Evolutionary conservation across 1,284 basidiomycete species (phyloP).

Genomic region (Apiotrichum veenhuisii): DNA sequence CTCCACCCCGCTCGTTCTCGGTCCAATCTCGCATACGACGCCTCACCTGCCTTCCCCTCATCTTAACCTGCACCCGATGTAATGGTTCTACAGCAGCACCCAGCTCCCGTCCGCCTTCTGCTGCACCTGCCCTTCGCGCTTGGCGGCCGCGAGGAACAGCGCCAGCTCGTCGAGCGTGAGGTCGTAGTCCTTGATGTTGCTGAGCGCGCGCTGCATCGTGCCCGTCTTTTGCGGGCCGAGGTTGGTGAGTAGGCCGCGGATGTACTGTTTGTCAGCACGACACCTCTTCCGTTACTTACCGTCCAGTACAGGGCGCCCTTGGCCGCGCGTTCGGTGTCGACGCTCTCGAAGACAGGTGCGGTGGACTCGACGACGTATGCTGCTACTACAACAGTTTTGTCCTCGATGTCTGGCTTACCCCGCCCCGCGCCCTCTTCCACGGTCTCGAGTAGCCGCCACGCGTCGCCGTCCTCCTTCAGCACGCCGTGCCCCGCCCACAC

Average conservation of each 20-base stretch:
- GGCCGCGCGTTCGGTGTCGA: slow-evolving; percentile 3
- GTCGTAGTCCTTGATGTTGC: slow-evolving; percentile 70
- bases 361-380: background rate
- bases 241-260: slow-evolving; percentile 80
- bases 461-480: slow-evolving; percentile 43
- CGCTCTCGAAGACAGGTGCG: background rate
- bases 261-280: slow-evolving; percentile 58
- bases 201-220: slow-evolving; percentile 76
- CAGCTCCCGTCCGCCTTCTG: slow-evolving; percentile 65
- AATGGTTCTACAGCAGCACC: slow-evolving; percentile 50
- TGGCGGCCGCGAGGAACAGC: slow-evolving; percentile 70
- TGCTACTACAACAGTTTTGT: background rate
- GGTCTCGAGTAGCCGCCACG: slow-evolving; percentile 12
- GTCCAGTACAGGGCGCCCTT: slow-evolving; percentile 64
- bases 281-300: slow-evolving; percentile 55
- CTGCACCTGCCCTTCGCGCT: slow-evolving; percentile 68
- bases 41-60: too few species aligned
- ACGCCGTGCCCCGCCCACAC: slow-evolving; percentile 83
- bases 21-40: too few species aligned
- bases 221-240: slow-evolving; percentile 67
- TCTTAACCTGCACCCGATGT: too few species aligned
- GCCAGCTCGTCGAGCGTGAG: slow-evolving; percentile 69
- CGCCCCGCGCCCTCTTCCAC: slow-evolving; percentile 20
- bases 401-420: background rate
- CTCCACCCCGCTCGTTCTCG: background rate